Base-by-base conservation (phyloP, 179 eudicot species). In the Dionaea muscipula region DNA sequence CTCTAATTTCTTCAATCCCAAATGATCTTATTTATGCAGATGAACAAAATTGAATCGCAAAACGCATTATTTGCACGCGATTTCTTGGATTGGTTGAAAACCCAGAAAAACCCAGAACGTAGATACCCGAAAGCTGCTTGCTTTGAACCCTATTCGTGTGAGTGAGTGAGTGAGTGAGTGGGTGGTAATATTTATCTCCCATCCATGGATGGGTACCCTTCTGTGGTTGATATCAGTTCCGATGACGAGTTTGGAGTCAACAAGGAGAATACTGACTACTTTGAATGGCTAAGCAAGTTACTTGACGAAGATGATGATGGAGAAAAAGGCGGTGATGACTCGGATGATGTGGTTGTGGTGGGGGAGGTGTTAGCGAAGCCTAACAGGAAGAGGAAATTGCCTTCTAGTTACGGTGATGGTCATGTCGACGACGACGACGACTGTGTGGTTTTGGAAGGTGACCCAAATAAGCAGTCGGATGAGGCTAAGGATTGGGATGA, bases 381-480 rank as follows among this genome's bases (percentile, higher is more conserved):
- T 0, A 80, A 72, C 52, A 45, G 36, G 53, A 60, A 7, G 8
- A 61, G 48, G 51, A 9, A 22, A 15, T 26, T 8, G 48, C 25
- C 26, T 21, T 47, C n/a, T n/a, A n/a, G n/a, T n/a, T n/a, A n/a
- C 10, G 10, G 21, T 24, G 66, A 4, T 35, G 31, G 10, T 16
- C 39, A 48, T 40, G 62, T 28, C 5, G 68, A 54, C 33, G 78
- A 62, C n/a, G 88, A 77, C 59, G 94, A 83, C 62, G 97, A 90
- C 50, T 90, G 97, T 60, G 83, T 90, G 54, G 61, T 90, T 20
- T 72, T 86, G 81, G 94, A 83, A 38, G 77, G 76, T 36, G 95
- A 90, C 51, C 97, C 97, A 0, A 82, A 81, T 57, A 80, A 86
- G 51, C 68, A 57, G 10, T 66, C 31, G 19, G 40, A 16, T 8